Evolutionary conservation across 2,329 filamentous ascomycete genomes (phyloP).

Genomic region (Aspergillus spinulosporus): DNA sequence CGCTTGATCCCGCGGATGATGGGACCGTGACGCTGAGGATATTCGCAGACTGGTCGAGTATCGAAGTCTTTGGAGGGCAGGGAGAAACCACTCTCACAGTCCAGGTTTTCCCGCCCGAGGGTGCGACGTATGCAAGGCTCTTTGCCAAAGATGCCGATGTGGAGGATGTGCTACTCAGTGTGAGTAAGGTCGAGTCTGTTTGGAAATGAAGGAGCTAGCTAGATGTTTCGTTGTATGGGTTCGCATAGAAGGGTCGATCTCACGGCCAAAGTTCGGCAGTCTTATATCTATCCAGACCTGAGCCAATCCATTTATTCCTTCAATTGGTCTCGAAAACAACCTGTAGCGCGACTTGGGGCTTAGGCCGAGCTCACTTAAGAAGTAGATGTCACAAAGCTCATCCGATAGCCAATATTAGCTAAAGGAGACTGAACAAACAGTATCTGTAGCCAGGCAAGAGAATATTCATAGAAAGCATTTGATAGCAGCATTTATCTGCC

Average conservation of each 20-base stretch:
- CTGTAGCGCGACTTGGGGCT: too few relatives aligned
- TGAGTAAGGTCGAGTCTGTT: background rate
- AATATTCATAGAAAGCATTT: too few relatives aligned
- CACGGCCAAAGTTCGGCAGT: background rate
- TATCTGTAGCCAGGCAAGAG: too few relatives aligned
- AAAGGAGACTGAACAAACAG: too few relatives aligned
- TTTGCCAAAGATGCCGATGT: slow-evolving; percentile 2
- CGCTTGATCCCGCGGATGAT: slow-evolving; percentile 19
- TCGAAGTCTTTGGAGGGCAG: slow-evolving; percentile 31
- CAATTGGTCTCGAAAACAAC: too few relatives aligned
- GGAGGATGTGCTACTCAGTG: background rate
- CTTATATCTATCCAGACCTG: background rate
- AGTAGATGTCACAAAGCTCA: too few relatives aligned
- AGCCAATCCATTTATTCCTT: too few relatives aligned
- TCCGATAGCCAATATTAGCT: too few relatives aligned
- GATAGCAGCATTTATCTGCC: too few relatives aligned
- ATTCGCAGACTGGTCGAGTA: slow-evolving; percentile 32
- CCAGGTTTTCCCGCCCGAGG: slow-evolving; percentile 29
- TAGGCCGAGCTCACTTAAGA: too few relatives aligned
- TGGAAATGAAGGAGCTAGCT: background rate
- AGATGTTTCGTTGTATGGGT: background rate
- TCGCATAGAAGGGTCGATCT: background rate
- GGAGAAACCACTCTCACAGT: slow-evolving; percentile 30
- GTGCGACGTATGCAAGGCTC: slow-evolving; percentile 14
- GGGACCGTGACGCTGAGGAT: slow-evolving; percentile 25